Conservation (phyloP, 768 basidiomycete species). For the Kwoniella sp. region DNA sequence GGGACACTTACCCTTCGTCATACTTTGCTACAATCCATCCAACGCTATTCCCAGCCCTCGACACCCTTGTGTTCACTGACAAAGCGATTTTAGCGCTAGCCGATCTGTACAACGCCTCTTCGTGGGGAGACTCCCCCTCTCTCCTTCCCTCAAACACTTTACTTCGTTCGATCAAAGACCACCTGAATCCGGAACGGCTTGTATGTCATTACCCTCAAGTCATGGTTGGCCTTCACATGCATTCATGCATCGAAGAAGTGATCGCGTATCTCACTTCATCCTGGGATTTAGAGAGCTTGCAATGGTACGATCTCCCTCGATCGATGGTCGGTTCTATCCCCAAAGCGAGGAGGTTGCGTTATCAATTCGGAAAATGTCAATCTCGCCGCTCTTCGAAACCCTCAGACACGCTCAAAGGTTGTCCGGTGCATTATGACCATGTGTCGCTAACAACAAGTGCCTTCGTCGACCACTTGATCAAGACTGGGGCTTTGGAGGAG, state of each 20-base stretch:
- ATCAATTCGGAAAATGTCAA: background rate
- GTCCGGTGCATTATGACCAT: slow-evolving; percentile 9
- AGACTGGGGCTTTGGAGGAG: background rate
- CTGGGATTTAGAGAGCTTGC: slow-evolving; percentile 11
- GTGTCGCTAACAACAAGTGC: slow-evolving; percentile 1
- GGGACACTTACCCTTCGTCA: too few relatives aligned
- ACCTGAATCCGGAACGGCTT: slow-evolving; percentile 1
- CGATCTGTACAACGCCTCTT: slow-evolving; percentile 15
- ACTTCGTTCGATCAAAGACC: background rate
- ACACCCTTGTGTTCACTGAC: background rate
- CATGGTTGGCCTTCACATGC: slow-evolving; percentile 5
- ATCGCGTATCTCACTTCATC: background rate
- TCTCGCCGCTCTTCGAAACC: background rate
- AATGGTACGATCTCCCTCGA: background rate
- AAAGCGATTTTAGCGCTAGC: slow-evolving; percentile 17
- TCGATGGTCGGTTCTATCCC: slow-evolving; percentile 9
- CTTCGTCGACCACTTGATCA: slow-evolving; percentile 4
- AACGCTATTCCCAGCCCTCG: background rate
- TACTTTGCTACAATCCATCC: background rate
- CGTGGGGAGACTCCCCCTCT: slow-evolving; percentile 8
- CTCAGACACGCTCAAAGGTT: background rate
- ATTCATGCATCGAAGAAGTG: slow-evolving; percentile 20
- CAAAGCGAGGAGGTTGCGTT: background rate
- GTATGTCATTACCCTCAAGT: slow-evolving; percentile 1
- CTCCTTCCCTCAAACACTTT: slow-evolving; percentile 11